These are phyloP conservation scores for Eremomyces bilateralis DNA, from an alignment of 495 filamentous ascomycete genomes.

Conservation along the genomic window DNA sequence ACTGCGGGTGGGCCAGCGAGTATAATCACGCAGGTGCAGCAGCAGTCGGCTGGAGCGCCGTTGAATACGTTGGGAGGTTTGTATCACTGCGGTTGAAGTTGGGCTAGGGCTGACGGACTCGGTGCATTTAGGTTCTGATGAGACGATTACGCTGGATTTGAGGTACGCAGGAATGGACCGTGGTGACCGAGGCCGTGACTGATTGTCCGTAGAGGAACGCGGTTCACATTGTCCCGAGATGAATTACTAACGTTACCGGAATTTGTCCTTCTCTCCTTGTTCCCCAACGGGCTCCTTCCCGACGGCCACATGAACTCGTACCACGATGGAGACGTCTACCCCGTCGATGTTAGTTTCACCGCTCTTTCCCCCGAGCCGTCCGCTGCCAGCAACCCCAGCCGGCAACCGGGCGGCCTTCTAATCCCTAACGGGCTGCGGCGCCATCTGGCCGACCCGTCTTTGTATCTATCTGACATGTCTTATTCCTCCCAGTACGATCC, in stretches of 20 bases:
- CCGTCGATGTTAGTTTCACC: constrained; percentile 79
- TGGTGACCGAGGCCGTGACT: too few species aligned
- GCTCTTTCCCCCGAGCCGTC: constrained; percentile 5
- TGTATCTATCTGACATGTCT: constrained; percentile 34
- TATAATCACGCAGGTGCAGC: constrained; percentile 97
- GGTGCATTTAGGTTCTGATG: constrained; percentile 52
- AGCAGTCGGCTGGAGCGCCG: constrained; percentile 61
- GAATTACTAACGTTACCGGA: constrained; percentile 89
- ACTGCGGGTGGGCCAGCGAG: constrained; percentile 88
- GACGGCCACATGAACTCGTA: constrained; percentile 92
- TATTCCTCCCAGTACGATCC: constrained; percentile 69
- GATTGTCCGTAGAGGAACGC: constrained; percentile 86
- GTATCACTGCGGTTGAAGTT: not conserved
- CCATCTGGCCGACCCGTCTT: constrained; percentile 24
- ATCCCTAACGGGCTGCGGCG: constrained; percentile 2
- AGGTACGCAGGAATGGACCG: constrained; percentile 32
- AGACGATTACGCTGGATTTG: constrained; percentile 86
- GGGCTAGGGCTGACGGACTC: constrained; percentile 1
- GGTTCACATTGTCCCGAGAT: constrained; percentile 83
- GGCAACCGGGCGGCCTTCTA: not conserved
- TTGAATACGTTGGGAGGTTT: constrained; percentile 76
- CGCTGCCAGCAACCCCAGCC: not conserved
- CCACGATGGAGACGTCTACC: constrained; percentile 80
- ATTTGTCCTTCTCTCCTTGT: constrained; percentile 95
- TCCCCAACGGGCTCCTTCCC: constrained; percentile 91